Percentiles rank a stretch among this genome's conserved stretches.
phyloP scores from a whole-genome alignment of 73 alveolate genomes.

The Paramecium pentaurelia region DNA sequence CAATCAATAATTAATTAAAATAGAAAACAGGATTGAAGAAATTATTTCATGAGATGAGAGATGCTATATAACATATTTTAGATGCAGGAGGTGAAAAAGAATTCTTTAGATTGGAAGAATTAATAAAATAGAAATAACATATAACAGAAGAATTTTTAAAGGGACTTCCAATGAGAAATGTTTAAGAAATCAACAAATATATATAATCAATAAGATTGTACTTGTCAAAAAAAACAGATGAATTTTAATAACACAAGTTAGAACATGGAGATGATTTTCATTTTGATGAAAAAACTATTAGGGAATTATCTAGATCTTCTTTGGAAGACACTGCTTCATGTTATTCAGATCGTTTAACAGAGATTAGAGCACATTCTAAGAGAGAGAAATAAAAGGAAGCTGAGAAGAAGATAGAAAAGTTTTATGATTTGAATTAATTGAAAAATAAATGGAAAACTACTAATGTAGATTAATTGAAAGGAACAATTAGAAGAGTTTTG shows the following conservation, averaged over 20 bases:
- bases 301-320: neutral
- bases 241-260: neutral
- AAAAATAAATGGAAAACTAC: conserved; percentile 28
- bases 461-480: neutral
- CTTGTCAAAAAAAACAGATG: conserved; percentile 5
- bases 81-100: conserved; percentile 36
- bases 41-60: conserved; percentile 21
- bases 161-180: neutral
- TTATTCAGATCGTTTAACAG: neutral
- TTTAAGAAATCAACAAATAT: neutral
- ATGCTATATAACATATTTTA: neutral
- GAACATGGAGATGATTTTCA: conserved; percentile 38
- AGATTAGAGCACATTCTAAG: neutral
- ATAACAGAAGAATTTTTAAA: neutral
- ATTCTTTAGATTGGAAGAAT: neutral
- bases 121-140: neutral
- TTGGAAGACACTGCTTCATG: neutral
- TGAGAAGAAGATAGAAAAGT: conserved; percentile 16
- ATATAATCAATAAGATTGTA: neutral
- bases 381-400: conserved; percentile 15
- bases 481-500: neutral
- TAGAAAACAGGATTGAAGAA: conserved; percentile 24
- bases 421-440: conserved; percentile 8
- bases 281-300: conserved; percentile 12
- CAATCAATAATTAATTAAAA: neutral